These are phyloP conservation scores for Verticillium alfalfae DNA, from an alignment of 2,329 filamentous ascomycete genomes.

Conservation along the genomic window DNA sequence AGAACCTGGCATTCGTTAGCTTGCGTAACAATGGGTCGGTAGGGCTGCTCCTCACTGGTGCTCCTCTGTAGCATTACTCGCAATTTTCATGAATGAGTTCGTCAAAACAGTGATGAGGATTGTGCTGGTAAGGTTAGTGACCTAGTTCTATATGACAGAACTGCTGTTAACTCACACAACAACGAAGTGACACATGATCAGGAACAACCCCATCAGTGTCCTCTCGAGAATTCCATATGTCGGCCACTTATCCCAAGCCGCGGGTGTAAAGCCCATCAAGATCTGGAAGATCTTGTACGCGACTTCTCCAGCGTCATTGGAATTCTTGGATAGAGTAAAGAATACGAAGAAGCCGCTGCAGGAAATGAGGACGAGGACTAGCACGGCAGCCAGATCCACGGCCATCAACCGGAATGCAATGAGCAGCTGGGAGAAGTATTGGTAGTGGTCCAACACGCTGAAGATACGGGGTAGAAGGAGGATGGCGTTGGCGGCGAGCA, in stretches of 20 bases:
- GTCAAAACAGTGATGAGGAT: conserved; percentile 94
- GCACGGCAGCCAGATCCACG: conserved; percentile 78
- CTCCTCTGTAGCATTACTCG: conserved; percentile 88
- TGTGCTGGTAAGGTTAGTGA: conserved; percentile 41
- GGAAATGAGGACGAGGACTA: conserved; percentile 76
- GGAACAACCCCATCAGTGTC: conserved; percentile 69
- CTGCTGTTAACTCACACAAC: conserved; percentile 54
- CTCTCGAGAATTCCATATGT: conserved; percentile 75
- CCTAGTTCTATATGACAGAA: neutral
- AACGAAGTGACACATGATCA: conserved; percentile 93
- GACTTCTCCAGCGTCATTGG: conserved; percentile 66
- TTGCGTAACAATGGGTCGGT: too few species aligned
- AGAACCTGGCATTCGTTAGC: conserved; percentile 45
- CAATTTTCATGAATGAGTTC: conserved; percentile 93
- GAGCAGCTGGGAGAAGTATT: conserved; percentile 90
- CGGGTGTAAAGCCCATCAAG: conserved; percentile 91
- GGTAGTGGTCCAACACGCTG: conserved; percentile 88
- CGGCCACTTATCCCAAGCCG: conserved; percentile 75
- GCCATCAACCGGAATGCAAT: conserved; percentile 95
- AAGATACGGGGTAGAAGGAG: conserved; percentile 87
- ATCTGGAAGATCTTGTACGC: conserved; percentile 91
- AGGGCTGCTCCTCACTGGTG: conserved; percentile 51
- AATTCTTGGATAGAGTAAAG: conserved; percentile 74
- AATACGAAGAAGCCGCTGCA: conserved; percentile 96
- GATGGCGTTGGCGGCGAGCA: conserved; percentile 87